Base-by-base conservation (phyloP, 1,139 yeast species). In the Candida sojae region DNA sequence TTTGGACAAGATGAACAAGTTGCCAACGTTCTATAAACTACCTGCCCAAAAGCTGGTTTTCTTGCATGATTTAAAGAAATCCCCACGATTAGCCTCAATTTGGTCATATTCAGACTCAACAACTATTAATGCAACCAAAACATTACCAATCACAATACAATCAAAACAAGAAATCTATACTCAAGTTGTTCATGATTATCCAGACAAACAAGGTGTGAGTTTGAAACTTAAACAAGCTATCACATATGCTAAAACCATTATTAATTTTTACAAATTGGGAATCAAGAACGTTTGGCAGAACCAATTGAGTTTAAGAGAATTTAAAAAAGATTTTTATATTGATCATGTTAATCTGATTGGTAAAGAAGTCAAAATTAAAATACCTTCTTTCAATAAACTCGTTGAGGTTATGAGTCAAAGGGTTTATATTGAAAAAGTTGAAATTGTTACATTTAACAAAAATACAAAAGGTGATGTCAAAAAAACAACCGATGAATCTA, bases 261-360 rank as follows among this genome's bases (percentile, higher is more conserved):
- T 73, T 32, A 53, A 55, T 2, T 84, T 84, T 60, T 83, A 82
- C 63, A 78, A 77, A 52, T 57, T 62, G 0, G 89, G 88, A 1
- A 69, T 82, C 2, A 55, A 60, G 11, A 80, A 79, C 54, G 77
- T 82, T 1, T 82, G 84, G 83, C 54, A 61, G 4, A 64, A 67
- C 41, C 71, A 77, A 42, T 59, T 57, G 32, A 50, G 52, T 6
- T 60, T 64, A 11, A 64, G 59, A 7, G 32, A 49, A 4, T 46
- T 77, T 35, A 59, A 59, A 44, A 34, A 55, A 11, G 49, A 55
- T 31, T 65, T 51, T 48, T 64, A 62, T 43, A 37, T 57, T 4
- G 55, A 61, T 23, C 62, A 57, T 32, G 57, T 73, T 3, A 63
- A 69, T 45, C 58, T 56, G 39, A 56, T 53, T 12, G 73, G 77